Evolutionary conservation across 2,329 filamentous ascomycete genomes (phyloP).

Genomic region (Aspergillus japonicus): DNA sequence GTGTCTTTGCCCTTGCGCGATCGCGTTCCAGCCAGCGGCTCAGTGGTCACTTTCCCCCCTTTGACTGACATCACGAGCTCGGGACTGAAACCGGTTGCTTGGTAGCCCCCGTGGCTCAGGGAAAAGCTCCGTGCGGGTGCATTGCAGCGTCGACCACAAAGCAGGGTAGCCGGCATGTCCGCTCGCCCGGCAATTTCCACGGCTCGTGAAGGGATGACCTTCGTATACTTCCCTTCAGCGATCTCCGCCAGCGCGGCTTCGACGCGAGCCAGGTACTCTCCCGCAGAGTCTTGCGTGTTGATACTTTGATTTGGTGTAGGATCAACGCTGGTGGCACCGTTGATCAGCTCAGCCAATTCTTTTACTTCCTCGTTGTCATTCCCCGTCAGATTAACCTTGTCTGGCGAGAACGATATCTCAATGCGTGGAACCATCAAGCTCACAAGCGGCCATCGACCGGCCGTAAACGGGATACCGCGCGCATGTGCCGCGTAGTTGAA

Average conservation of each 20-base stretch:
- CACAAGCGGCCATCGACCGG: constrained; percentile 14
- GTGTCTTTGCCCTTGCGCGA: neutral
- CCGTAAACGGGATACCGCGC: constrained; percentile 2
- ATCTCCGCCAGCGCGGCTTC: constrained; percentile 9
- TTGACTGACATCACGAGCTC: constrained; percentile 18
- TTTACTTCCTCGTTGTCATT: neutral
- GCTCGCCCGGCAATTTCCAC: constrained; percentile 6
- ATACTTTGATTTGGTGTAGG: neutral
- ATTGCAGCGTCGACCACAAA: constrained; percentile 14
- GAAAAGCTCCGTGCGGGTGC: constrained; percentile 16
- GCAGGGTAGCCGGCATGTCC: constrained; percentile 17
- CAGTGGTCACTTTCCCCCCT: constrained; percentile 13
- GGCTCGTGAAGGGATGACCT: constrained; percentile 16
- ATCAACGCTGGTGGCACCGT: neutral
- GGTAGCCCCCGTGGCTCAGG: constrained; percentile 12
- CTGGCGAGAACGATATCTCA: neutral
- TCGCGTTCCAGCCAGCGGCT: constrained; percentile 17
- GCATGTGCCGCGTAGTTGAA: constrained; percentile 18
- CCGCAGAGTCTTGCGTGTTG: neutral
- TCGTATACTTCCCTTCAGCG: constrained; percentile 8
- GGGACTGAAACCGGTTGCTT: constrained; percentile 20
- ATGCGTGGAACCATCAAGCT: constrained; percentile 9
- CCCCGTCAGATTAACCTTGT: neutral
- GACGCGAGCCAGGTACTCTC: constrained; percentile 5
- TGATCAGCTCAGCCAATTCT: neutral